Evolutionary conservation across 495 filamentous ascomycete genomes (phyloP), one percentile per base, ranked within the genome.

Genomic region (Neurospora hispaniola): DNA sequence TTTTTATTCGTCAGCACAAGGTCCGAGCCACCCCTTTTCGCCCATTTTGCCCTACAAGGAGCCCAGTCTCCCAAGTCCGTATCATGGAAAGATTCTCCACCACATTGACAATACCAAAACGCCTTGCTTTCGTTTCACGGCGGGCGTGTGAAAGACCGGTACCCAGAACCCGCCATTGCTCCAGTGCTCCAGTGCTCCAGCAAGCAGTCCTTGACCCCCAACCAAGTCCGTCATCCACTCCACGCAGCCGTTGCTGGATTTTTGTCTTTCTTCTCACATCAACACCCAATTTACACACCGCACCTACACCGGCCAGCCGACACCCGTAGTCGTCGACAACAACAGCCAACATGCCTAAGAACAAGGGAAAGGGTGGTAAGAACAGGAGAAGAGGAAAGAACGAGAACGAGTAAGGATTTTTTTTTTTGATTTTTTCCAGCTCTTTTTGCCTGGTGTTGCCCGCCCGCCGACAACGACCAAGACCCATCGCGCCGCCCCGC

Each of bases 381-480:
- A 99, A 99, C 85, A 86, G 96, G 81, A 90, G 96, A 86, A 91
- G 96, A 84, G 96, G 96, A 84, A 99, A 98, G 93, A 99, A 99
- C 88, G 96, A 99, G 87, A 98, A 98, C 87, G 84, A 86, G 79
- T 80, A 74, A 74, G 79, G 72, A 71, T 69, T 62, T 38, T 38
- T 6, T 5, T 5, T 31, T 2, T 31, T n/a, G n/a, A 23, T 31
- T 38, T 43, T 23, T n/a, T 27, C 43, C 7, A 10, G 43, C n/a
- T 46, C 2, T 66, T 27, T 38, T 39, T 23, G 18, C 59, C 12
- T 71, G 20, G 54, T 66, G 14, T 31, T 66, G 54, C 54, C 54
- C 54, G 54, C 54, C 27, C 54, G 54, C 27, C 54, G 54, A 66
- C 54, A 27, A 66, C 54, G 54, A 66, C 54, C 27, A 3, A 66